Conservation (phyloP, 306 rosid species). For the Ormosia emarginata region DNA sequence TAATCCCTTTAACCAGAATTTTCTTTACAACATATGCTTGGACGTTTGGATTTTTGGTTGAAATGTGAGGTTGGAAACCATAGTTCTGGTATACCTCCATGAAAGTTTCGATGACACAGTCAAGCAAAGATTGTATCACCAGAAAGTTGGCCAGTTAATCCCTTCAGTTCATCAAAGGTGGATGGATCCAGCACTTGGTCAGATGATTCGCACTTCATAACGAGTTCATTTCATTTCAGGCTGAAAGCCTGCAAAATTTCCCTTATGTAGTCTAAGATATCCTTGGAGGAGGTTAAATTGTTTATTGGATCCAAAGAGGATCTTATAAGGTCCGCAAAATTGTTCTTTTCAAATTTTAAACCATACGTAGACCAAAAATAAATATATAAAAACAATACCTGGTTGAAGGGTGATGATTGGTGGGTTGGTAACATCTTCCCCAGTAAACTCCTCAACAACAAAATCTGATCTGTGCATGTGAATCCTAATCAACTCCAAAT, state of each 20-base stretch:
- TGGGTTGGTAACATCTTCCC: slow-evolving; percentile 26
- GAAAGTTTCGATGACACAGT: slow-evolving; percentile 52
- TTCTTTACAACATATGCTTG: slow-evolving; percentile 36
- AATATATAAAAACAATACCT: slow-evolving; percentile 31
- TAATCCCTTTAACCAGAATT: slow-evolving; percentile 41
- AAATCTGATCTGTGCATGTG: slow-evolving; percentile 29
- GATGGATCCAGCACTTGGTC: slow-evolving; percentile 34
- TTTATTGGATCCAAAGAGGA: slow-evolving; percentile 13
- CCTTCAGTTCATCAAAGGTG: slow-evolving; percentile 41
- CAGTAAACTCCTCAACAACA: slow-evolving; percentile 20
- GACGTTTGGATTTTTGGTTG: slow-evolving; percentile 28
- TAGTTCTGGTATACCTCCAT: slow-evolving; percentile 33
- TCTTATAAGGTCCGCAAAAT: slow-evolving; percentile 21
- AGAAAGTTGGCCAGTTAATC: slow-evolving; percentile 32
- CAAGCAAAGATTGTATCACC: slow-evolving; percentile 35
- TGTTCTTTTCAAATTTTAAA: slow-evolving; percentile 17
- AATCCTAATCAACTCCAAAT: slow-evolving; percentile 33
- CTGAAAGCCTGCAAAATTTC: slow-evolving; percentile 45
- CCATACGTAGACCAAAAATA: too few relatives aligned
- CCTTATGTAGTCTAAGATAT: slow-evolving; percentile 27
- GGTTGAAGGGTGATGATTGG: slow-evolving; percentile 21
- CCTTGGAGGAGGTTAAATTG: slow-evolving; percentile 19
- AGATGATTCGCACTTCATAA: slow-evolving; percentile 29
- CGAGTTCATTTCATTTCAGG: slow-evolving; percentile 48
- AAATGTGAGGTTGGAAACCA: slow-evolving; percentile 39